Evolutionary conservation across 805 yeast genomes (phyloP).

Genomic region (Starmerella asiatica): DNA sequence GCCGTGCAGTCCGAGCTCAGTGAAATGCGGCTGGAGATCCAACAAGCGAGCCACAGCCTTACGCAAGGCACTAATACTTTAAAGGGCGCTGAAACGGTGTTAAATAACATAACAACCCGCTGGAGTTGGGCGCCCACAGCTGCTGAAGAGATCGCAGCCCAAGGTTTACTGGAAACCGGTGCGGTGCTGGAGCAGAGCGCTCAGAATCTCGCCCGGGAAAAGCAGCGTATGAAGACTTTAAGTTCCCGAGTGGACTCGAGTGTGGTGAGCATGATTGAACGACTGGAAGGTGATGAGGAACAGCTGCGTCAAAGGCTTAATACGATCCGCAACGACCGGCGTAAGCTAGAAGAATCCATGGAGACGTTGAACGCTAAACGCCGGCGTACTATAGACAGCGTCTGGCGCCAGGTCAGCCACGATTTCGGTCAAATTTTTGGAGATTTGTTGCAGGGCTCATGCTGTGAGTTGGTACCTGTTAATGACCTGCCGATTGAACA

Average conservation of each 20-base stretch:
- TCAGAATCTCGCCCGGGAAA: conserved; percentile 8
- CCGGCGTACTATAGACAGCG: conserved; percentile 62
- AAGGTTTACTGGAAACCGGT: not conserved
- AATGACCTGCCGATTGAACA: conserved; percentile 56
- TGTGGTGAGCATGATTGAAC: conserved; percentile 16
- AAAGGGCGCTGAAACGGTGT: not conserved
- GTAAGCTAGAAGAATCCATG: conserved; percentile 80
- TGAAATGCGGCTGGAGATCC: conserved; percentile 12
- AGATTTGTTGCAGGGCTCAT: conserved; percentile 77
- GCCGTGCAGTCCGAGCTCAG: conserved; percentile 1
- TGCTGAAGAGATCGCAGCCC: not conserved
- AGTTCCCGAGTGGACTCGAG: conserved; percentile 13
- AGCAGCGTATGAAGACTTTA: conserved; percentile 10
- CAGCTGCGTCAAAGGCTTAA: conserved; percentile 11
- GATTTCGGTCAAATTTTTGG: conserved; percentile 87
- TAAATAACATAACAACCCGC: conserved; percentile 3
- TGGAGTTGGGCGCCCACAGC: conserved; percentile 9
- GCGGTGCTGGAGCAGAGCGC: conserved; percentile 5
- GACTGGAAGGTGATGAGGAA: conserved; percentile 16
- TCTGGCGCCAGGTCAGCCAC: conserved; percentile 72
- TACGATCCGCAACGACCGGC: conserved; percentile 48
- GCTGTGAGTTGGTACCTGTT: conserved; percentile 74
- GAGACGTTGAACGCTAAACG: conserved; percentile 73
- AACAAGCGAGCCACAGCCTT: conserved; percentile 7
- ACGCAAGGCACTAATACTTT: conserved; percentile 2